Evolutionary conservation across 2,329 filamentous ascomycete genomes (phyloP), one percentile per base, ranked within the genome.

Genomic region (Tetracladium maxilliforme): DNA sequence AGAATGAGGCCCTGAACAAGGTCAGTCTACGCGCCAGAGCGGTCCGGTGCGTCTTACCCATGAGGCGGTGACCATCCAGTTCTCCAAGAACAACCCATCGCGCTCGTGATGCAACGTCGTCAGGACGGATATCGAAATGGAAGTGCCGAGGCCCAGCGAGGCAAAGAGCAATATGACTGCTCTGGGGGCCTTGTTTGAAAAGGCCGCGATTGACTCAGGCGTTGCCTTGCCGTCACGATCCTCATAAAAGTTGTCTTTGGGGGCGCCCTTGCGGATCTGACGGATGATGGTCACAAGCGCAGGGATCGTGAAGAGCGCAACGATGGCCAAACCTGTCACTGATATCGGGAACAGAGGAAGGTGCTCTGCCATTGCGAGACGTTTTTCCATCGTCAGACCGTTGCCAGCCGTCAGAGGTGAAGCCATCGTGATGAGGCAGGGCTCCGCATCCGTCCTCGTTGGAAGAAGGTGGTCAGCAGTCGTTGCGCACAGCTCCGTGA

Each of bases 181-280:
- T 41, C 75, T 77, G 27, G 71, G 61, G 29, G 58, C 39, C 29
- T 54, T 65, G 33, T 68, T 63, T 15, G 74, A 76, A 41, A 74
- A 84, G 19, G 57, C 58, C 13, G 60, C 58, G 26, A 70, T 43
- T 2, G 71, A 70, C 40, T 76, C 70, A 20, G 66, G 58, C 0
- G 70, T 76, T 16, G 73, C 75, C 33, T 63, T 58, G 24, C 79
- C 79, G 48, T 86, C 79, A 32, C 61, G 51, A 40, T 86, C 79
- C 36, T 71, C 54, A 40, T 84, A 84, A 9, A 59, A 52, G 8
- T 60, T 49, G 20, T 61, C 52, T n/a, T n/a, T n/a, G n/a, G n/a
- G n/a, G 18, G 18, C 29, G 49, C 50, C 28, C 34, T 43, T 15
- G 32, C 36, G 30, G 45, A 36, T 34, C 36, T 58, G 54, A 16